Conservation (phyloP, 805 yeast species). For the Yarrowia yakushimensis region DNA sequence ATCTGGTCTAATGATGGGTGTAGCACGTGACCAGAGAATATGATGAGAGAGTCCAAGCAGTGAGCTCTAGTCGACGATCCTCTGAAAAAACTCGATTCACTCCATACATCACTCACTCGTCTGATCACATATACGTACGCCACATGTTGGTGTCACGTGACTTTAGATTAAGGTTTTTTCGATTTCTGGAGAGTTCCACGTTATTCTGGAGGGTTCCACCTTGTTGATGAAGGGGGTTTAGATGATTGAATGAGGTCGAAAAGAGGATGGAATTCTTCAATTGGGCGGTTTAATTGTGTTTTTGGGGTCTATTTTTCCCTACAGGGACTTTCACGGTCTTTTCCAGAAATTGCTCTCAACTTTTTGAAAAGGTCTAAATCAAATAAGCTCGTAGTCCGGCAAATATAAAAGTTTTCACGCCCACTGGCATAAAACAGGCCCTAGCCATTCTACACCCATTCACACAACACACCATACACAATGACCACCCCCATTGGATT, state of each 20-base stretch:
- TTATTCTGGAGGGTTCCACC: conserved; percentile 22
- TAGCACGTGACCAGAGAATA: too few relatives aligned
- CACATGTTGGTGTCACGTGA: too few relatives aligned
- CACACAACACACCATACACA: conserved; percentile 27
- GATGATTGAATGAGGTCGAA: neutral
- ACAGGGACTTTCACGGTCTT: too few relatives aligned
- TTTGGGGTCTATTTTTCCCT: too few relatives aligned
- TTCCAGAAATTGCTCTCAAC: conserved; percentile 16
- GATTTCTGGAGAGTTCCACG: conserved; percentile 21
- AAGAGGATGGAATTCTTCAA: neutral
- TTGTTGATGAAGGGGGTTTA: neutral
- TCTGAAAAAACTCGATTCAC: too few relatives aligned
- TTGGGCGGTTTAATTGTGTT: neutral
- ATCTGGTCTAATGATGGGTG: too few relatives aligned
- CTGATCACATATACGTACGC: too few relatives aligned
- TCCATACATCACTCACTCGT: too few relatives aligned
- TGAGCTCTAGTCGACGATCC: too few relatives aligned
- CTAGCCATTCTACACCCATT: conserved; percentile 1
- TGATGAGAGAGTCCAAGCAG: too few relatives aligned
- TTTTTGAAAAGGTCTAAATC: neutral
- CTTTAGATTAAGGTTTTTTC: neutral
- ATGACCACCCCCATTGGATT: conserved; percentile 97
- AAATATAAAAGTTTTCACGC: conserved; percentile 25
- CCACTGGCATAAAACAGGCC: neutral
- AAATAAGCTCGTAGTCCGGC: neutral